phyloP scores from a whole-genome alignment of 352 stramenopile species.

The Phytophthora megakarya region DNA sequence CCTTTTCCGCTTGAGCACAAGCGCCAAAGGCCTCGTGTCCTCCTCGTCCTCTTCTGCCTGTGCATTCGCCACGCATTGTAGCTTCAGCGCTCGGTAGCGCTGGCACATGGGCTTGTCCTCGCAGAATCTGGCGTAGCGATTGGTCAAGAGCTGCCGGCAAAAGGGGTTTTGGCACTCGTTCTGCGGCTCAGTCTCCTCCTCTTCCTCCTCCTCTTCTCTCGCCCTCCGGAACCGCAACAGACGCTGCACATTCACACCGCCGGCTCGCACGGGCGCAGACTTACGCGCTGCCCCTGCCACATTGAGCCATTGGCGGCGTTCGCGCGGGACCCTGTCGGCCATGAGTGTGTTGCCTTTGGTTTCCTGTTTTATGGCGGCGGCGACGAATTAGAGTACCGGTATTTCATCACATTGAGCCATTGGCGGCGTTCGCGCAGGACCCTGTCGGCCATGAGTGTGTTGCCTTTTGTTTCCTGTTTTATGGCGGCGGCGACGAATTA shows the following conservation, averaged over 20 bases:
- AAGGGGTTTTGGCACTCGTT: constrained; percentile 59
- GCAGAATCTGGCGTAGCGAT: constrained; percentile 51
- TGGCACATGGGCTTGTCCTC: constrained; percentile 57
- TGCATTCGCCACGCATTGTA: constrained; percentile 50
- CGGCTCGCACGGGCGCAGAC: constrained; percentile 25
- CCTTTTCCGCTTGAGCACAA: constrained; percentile 14
- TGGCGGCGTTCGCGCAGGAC: neutral
- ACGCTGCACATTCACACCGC: constrained; percentile 25
- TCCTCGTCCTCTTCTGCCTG: constrained; percentile 26
- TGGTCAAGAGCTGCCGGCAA: constrained; percentile 47
- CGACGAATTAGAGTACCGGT: constrained; percentile 8
- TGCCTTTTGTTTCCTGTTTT: neutral
- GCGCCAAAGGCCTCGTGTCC: constrained; percentile 15
- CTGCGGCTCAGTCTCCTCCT: neutral
- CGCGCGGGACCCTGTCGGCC: constrained; percentile 10
- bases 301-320: neutral
- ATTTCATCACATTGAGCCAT: neutral
- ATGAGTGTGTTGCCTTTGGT: constrained; percentile 18
- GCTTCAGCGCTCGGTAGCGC: constrained; percentile 50
- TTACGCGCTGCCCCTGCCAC: constrained; percentile 32
- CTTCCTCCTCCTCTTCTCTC: constrained; percentile 1
- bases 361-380: neutral
- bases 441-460: constrained; percentile 21
- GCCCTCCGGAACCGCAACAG: constrained; percentile 8
- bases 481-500: neutral